Evolutionary conservation across 176 grass and related monocot species (phyloP).

Genomic region (Carex myosuroides): DNA sequence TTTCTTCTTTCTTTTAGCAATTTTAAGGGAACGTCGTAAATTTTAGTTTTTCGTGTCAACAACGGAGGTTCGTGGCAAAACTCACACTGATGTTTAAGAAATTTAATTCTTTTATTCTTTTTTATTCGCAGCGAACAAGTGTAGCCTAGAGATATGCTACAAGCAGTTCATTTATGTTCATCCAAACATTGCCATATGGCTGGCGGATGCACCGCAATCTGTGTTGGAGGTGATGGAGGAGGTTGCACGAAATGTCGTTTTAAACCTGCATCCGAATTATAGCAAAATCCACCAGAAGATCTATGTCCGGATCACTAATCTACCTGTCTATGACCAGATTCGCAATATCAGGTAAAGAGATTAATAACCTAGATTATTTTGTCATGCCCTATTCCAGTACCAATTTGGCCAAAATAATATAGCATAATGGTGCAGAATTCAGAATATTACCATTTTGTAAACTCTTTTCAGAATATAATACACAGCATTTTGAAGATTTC

Average conservation of each 20-base stretch:
- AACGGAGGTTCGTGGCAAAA: neutral
- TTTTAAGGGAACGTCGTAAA: neutral
- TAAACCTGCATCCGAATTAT: slow-evolving; percentile 86
- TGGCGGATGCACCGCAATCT: slow-evolving; percentile 92
- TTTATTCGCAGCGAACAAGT: slow-evolving; percentile 67
- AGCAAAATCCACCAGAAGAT: slow-evolving; percentile 95
- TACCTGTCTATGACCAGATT: slow-evolving; percentile 99
- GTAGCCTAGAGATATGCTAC: slow-evolving; percentile 94
- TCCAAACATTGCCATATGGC: slow-evolving; percentile 94
- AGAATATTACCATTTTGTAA: neutral
- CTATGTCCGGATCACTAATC: slow-evolving; percentile 83
- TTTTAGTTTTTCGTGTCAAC: neutral
- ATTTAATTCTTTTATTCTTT: slow-evolving; percentile 3
- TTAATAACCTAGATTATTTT: neutral
- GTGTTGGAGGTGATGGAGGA: slow-evolving; percentile 98
- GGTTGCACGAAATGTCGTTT: slow-evolving; percentile 88
- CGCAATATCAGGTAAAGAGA: slow-evolving; percentile 70
- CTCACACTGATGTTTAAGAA: neutral
- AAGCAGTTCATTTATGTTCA: slow-evolving; percentile 93
- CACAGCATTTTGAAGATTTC: neutral
- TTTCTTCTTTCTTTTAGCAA: slow-evolving; percentile 4
- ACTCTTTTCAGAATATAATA: neutral
- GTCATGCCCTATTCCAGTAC: neutral
- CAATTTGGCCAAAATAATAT: neutral
- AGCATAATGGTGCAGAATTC: neutral